Percentiles rank a stretch among this genome's conserved stretches.
Conservation (phyloP, 2,329 filamentous ascomycete species). For the Fusarium anthophilum region DNA sequence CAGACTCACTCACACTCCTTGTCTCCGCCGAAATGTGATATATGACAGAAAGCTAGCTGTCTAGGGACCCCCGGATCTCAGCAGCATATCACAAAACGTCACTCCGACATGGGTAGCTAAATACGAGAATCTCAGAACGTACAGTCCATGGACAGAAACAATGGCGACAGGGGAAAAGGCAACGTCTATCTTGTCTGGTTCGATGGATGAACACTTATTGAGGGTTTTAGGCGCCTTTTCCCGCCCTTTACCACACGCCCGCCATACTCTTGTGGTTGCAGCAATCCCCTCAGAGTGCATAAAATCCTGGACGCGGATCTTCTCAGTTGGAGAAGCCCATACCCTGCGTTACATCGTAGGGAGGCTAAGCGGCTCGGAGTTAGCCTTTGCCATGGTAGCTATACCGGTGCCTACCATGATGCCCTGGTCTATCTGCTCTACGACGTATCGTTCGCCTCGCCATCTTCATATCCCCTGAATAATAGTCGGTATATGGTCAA, state of each 20-base stretch:
- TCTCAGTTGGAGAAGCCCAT: conserved; percentile 25
- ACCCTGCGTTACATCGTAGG: conserved; percentile 37
- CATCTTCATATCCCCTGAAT: background rate
- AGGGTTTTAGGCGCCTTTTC: conserved; percentile 11
- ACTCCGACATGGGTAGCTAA: conserved; percentile 22
- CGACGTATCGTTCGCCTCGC: background rate
- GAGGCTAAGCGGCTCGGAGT: conserved; percentile 10
- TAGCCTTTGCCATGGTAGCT: background rate
- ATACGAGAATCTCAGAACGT: conserved; percentile 5
- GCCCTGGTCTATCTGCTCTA: background rate
- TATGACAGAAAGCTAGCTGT: conserved; percentile 16
- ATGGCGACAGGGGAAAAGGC: conserved; percentile 4
- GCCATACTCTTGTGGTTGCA: conserved; percentile 23
- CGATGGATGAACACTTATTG: background rate
- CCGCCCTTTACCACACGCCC: conserved; percentile 22
- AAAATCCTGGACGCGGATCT: conserved; percentile 40
- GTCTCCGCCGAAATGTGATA: conserved; percentile 23
- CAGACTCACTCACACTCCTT: background rate
- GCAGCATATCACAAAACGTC: conserved; percentile 17
- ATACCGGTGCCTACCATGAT: conserved; percentile 1
- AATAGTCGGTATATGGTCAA: background rate
- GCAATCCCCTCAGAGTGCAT: conserved; percentile 24
- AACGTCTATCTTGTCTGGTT: background rate
- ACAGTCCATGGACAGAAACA: background rate
- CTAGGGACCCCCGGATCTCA: conserved; percentile 19